A percentile compares a stretch with the other conserved stretches of the same genome.
These are phyloP conservation scores for Mucor ambiguus DNA, from an alignment of 371 early-diverging fungal species.

Conservation along the genomic window DNA sequence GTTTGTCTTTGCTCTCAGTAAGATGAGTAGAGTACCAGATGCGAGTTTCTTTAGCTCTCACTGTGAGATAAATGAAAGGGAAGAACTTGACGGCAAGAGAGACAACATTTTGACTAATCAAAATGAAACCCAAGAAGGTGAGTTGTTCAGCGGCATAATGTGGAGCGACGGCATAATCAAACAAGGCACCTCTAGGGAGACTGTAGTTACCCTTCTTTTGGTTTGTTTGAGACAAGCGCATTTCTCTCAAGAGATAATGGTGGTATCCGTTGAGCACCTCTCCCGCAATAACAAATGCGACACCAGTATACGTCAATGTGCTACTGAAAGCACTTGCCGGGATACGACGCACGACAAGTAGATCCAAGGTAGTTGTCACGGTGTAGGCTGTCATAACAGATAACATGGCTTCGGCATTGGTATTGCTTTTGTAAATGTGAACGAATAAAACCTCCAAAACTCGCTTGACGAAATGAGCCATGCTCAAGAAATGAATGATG, in stretches of 20 bases:
- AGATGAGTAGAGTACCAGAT: conserved; percentile 27
- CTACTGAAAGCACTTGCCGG: conserved; percentile 5
- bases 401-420: conserved; percentile 6
- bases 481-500: conserved; percentile 15
- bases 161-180: conserved; percentile 24
- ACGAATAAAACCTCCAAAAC: conserved; percentile 22
- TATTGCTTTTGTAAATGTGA: conserved; percentile 22
- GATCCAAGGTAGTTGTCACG: conserved; percentile 13
- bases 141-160: conserved; percentile 34
- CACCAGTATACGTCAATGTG: not conserved
- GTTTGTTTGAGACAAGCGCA: not conserved
- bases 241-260: conserved; percentile 16
- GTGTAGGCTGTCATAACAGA: conserved; percentile 11
- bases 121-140: conserved; percentile 24
- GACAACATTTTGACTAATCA: conserved; percentile 30
- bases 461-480: conserved; percentile 30
- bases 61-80: conserved; percentile 33
- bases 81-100: conserved; percentile 21
- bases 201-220: conserved; percentile 6
- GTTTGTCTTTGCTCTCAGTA: conserved; percentile 5
- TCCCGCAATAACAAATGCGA: conserved; percentile 7
- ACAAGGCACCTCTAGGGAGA: conserved; percentile 30
- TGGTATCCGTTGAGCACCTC: conserved; percentile 14
- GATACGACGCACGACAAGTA: conserved; percentile 9
- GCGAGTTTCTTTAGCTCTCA: conserved; percentile 24